Evolutionary conservation across 306 rosid genomes (phyloP), one percentile per base, ranked within the genome.

Genomic region (Acacia confusa): DNA sequence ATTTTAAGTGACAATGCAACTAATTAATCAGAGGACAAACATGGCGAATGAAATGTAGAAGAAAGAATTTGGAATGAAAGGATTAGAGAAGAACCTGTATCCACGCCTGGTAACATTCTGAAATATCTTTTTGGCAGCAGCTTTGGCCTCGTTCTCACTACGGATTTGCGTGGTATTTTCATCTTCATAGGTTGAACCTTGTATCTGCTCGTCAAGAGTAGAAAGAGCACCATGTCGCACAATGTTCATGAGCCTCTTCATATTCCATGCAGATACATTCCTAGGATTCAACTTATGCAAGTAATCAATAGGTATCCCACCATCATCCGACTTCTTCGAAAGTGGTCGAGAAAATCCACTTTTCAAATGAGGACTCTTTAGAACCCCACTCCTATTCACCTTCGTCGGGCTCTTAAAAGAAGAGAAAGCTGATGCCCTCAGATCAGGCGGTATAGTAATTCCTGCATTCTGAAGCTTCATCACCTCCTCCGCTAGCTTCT

Each of bases 391-490:
- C 75, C 76, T 86, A 28, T 78, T 76, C 14, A 40, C 84, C 87
- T 87, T 86, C 14, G 89, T 86, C 14, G 89, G 91, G 61, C 88
- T 85, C 79, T 88, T 84, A 69, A 34, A 0, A 1, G 82, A 61
- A 25, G 87, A 20, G 47, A 92, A 86, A 1, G 89, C 91, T 27
- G 66, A 47, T 0, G 86, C 91, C 70, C 83, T 89, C 16, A 91
- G 90, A 38, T 92, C 97, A 41, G 94, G 89, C 7, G 99, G 97
- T 34, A 95, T 83, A 12, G 69, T 91, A 57, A 84, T 89, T 65
- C 99, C 99, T n/a, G 97, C 99, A 76, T 78, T 91, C 84, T 92
- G 97, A n/a, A 95, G 83, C 86, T 89, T 88, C 82, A 76, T 79
- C 13, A 95, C 91, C 85, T 95, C 97, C 32, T 87, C 94, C 2